These are phyloP conservation scores for Chaetomium tenue DNA, from an alignment of 495 filamentous ascomycete species.

Conservation along the genomic window DNA sequence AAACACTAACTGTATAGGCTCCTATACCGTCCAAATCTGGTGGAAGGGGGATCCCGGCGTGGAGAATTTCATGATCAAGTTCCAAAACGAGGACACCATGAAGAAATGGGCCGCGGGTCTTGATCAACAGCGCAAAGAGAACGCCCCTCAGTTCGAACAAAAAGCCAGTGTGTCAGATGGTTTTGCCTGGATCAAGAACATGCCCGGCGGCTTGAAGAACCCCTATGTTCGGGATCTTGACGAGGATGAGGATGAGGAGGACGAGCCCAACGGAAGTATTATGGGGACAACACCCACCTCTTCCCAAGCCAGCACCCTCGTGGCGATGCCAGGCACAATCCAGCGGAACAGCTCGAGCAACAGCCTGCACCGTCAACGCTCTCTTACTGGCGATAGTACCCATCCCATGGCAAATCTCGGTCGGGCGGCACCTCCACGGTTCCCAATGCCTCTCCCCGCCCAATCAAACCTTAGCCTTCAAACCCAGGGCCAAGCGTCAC, in stretches of 20 bases:
- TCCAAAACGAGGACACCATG: constrained; percentile 84
- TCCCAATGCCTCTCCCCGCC: constrained; percentile 59
- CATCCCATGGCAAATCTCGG: constrained; percentile 49
- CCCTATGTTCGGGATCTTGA: constrained; percentile 79
- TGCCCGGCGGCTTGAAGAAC: constrained; percentile 59
- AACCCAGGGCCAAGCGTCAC: constrained; percentile 56
- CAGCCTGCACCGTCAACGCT: constrained; percentile 76
- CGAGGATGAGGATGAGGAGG: constrained; percentile 75
- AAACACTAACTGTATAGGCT: constrained; percentile 55
- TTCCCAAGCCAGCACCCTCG: constrained; percentile 23
- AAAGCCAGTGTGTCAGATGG: constrained; percentile 50
- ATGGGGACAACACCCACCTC: constrained; percentile 19
- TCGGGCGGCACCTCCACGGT: constrained; percentile 63
- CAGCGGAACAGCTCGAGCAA: constrained; percentile 77
- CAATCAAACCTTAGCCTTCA: constrained; percentile 65
- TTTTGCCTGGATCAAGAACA: constrained; percentile 75
- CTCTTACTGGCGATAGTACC: constrained; percentile 70
- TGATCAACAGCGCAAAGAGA: constrained; percentile 57
- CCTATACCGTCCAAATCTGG: constrained; percentile 93
- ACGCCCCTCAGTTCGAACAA: constrained; percentile 36
- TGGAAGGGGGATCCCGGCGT: constrained; percentile 97
- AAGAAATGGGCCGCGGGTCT: constrained; percentile 78
- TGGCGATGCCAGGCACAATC: constrained; percentile 46
- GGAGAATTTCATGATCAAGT: constrained; percentile 93
- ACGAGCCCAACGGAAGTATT: constrained; percentile 40